phyloP scores from a whole-genome alignment of 2,329 filamentous ascomycete genomes.

The Macroventuria anomochaeta region DNA sequence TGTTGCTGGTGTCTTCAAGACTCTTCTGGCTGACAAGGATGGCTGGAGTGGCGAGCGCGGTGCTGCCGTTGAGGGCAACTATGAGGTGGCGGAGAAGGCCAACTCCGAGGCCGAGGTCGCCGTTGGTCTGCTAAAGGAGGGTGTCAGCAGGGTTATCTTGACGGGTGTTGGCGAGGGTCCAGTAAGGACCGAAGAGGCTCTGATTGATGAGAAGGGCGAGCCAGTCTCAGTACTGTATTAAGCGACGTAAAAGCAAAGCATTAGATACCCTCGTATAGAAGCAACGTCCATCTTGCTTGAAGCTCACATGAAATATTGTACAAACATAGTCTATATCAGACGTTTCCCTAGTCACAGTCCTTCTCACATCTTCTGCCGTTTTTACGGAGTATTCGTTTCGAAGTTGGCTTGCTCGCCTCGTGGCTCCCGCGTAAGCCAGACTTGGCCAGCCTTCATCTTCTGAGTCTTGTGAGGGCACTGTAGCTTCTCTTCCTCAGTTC shows the following conservation, averaged over 20 bases:
- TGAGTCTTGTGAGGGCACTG: conserved; percentile 6
- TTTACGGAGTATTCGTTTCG: neutral
- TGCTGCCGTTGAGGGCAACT: conserved; percentile 57
- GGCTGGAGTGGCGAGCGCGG: conserved; percentile 72
- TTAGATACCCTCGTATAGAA: conserved; percentile 18
- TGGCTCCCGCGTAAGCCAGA: conserved; percentile 6
- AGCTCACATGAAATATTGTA: neutral
- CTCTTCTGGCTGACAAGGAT: conserved; percentile 65
- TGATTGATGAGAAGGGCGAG: conserved; percentile 68
- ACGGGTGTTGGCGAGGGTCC: conserved; percentile 93
- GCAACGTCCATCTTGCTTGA: neutral
- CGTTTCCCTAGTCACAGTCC: too few species aligned
- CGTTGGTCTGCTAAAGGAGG: conserved; percentile 66
- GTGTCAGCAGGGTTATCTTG: conserved; percentile 87
- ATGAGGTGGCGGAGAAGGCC: conserved; percentile 67
- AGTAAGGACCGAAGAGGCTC: conserved; percentile 75
- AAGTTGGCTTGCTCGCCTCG: neutral
- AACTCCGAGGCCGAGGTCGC: conserved; percentile 54
- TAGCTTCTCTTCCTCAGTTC: conserved; percentile 1
- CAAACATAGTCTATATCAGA: neutral
- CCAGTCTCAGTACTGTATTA: conserved; percentile 26
- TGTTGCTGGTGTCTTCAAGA: conserved; percentile 80
- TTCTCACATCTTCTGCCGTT: neutral
- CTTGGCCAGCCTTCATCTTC: conserved; percentile 8
- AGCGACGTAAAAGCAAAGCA: conserved; percentile 1